Percentiles rank a stretch among this genome's conserved stretches.
These are phyloP conservation scores for Tricladium varicosporioides DNA, from an alignment of 2,329 filamentous ascomycete genomes.

Conservation along the genomic window DNA sequence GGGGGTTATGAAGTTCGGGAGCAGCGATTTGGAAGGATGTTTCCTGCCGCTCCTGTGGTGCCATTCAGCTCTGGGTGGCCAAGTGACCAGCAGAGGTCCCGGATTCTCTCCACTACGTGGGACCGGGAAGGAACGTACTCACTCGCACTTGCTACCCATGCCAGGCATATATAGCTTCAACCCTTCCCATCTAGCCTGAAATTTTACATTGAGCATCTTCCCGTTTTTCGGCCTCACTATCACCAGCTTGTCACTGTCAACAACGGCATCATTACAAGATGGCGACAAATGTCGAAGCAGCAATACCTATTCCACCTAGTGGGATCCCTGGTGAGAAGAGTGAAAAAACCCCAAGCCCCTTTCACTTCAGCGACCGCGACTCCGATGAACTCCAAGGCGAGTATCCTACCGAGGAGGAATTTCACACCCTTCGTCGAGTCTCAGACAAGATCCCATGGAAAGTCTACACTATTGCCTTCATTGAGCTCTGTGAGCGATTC, in stretches of 20 bases:
- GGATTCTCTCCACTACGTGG: background rate
- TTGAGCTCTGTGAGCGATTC: constrained; percentile 64
- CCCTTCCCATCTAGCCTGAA: background rate
- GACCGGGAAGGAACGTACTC: background rate
- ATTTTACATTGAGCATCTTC: background rate
- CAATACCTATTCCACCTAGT: background rate
- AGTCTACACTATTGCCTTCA: constrained; percentile 53
- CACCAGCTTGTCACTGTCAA: background rate
- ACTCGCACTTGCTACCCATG: background rate
- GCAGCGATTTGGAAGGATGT: background rate
- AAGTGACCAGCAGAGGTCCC: background rate
- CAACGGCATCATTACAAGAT: background rate
- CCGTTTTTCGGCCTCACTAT: background rate
- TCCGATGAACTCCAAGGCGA: constrained; percentile 15
- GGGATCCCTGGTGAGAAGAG: background rate
- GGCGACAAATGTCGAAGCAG: background rate
- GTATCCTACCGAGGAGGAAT: constrained; percentile 27
- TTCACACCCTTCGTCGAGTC: constrained; percentile 26
- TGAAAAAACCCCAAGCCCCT: background rate
- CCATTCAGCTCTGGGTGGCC: background rate
- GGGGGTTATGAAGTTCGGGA: background rate
- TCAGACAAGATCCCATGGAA: constrained; percentile 27
- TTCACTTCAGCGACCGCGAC: constrained; percentile 2
- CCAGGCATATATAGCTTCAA: background rate
- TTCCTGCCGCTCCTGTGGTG: background rate